phyloP scores from a whole-genome alignment of 805 yeast genomes.

The Kregervanrija fluxuum region DNA sequence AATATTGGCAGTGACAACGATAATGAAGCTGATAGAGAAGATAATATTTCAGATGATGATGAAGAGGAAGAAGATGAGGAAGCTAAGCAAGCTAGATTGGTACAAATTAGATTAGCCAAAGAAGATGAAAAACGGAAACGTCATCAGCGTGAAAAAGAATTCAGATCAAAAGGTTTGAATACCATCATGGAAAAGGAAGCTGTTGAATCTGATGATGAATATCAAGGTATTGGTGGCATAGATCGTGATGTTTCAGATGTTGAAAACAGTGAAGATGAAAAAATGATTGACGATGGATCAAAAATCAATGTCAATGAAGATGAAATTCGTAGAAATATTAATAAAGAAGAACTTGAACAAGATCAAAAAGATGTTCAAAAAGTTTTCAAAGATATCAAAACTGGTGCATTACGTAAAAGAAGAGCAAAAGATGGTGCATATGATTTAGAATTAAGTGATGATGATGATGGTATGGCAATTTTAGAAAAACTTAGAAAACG shows the following conservation, averaged over 20 bases:
- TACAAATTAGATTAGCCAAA: constrained; percentile 18
- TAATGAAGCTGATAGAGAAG: constrained; percentile 21
- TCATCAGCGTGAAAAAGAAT: constrained; percentile 35
- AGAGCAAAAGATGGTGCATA: constrained; percentile 44
- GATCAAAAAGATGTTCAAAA: constrained; percentile 61
- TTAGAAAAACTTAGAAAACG: constrained; percentile 7
- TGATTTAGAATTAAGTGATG: constrained; percentile 65
- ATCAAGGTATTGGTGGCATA: constrained; percentile 72
- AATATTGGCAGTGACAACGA: constrained; percentile 16
- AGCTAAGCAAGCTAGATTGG: constrained; percentile 24
- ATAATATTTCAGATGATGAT: constrained; percentile 7
- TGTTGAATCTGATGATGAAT: constrained; percentile 84
- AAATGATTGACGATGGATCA: constrained; percentile 66
- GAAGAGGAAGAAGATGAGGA: constrained; percentile 33
- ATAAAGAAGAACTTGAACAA: constrained; percentile 51
- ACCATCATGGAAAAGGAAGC: constrained; percentile 75
- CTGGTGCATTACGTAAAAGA: constrained; percentile 59
- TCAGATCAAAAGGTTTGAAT: constrained; percentile 51
- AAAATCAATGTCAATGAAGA: constrained; percentile 50
- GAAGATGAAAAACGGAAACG: constrained; percentile 17
- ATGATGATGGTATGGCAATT: constrained; percentile 46
- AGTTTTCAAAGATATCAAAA: constrained; percentile 63
- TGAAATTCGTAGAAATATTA: constrained; percentile 49
- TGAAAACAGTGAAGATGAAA: constrained; percentile 70
- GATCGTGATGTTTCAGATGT: constrained; percentile 54